A percentile compares a stretch with the other conserved stretches of the same genome.
Evolutionary conservation across 805 yeast genomes (phyloP).

Genomic region (Yarrowia sp.): DNA sequence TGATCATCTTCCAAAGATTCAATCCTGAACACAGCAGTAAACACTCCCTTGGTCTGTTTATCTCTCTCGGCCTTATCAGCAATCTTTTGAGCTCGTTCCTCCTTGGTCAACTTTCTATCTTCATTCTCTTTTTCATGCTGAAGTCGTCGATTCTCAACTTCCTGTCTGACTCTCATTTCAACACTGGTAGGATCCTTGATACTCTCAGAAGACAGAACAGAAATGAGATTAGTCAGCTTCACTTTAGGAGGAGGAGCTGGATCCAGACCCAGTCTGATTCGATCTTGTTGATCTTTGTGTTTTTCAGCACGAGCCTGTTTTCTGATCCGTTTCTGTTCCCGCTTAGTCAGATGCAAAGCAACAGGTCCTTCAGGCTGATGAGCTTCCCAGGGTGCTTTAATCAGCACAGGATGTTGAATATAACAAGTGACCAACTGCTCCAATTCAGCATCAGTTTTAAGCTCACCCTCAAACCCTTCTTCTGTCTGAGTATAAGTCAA

Average conservation of each 20-base stretch:
- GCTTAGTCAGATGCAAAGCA: slow-evolving; percentile 65
- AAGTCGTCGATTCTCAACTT: slow-evolving; percentile 59
- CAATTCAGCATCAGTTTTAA: slow-evolving; percentile 32
- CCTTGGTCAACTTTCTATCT: slow-evolving; percentile 59
- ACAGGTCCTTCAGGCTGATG: slow-evolving; percentile 42
- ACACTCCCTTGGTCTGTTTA: slow-evolving; percentile 54
- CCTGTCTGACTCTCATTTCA: slow-evolving; percentile 66
- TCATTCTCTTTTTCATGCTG: slow-evolving; percentile 62
- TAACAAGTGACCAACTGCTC: slow-evolving; percentile 58
- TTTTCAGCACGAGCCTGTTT: slow-evolving; percentile 62
- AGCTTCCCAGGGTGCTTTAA: slow-evolving; percentile 57
- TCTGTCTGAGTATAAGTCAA: slow-evolving; percentile 48
- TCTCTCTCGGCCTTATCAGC: slow-evolving; percentile 41
- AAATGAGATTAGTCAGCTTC: slow-evolving; percentile 79
- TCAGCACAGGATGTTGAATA: slow-evolving; percentile 78
- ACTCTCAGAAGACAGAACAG: slow-evolving; percentile 78
- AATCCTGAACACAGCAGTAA: slow-evolving; percentile 59
- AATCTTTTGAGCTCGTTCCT: slow-evolving; percentile 53
- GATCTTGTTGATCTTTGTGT: slow-evolving; percentile 70
- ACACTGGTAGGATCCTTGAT: slow-evolving; percentile 85
- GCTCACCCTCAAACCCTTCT: slow-evolving; percentile 31
- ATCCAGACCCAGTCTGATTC: slow-evolving; percentile 74
- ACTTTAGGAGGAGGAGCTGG: slow-evolving; percentile 91
- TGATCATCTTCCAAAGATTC: slow-evolving; percentile 57
- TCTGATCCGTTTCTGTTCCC: slow-evolving; percentile 71